Evolutionary conservation across 208 protist species (phyloP).

Genomic region (Wallacemonas sp.): DNA sequence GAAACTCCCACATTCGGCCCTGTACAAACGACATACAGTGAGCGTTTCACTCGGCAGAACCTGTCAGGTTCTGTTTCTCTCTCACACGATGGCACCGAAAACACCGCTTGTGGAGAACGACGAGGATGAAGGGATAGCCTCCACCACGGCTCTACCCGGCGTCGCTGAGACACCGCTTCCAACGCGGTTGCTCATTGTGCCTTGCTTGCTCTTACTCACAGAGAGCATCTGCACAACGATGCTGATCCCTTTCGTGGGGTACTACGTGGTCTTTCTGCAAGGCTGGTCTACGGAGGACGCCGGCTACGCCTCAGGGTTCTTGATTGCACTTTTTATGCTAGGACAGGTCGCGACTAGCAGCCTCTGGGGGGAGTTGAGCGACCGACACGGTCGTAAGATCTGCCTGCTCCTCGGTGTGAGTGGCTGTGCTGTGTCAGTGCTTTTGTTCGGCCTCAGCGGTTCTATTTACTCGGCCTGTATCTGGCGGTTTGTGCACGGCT

Average conservation of each 20-base stretch:
- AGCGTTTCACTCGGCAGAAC: no score
- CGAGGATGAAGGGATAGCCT: no score
- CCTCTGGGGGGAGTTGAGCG: slow-evolving; percentile 42
- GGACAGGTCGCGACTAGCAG: slow-evolving; percentile 47
- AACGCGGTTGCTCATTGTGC: neutral
- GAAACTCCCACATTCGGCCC: no score
- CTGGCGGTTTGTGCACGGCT: slow-evolving; percentile 74
- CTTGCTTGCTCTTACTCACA: slow-evolving; percentile 33
- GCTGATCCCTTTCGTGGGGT: slow-evolving; percentile 56
- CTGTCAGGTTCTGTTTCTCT: neutral
- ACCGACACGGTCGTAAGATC: slow-evolving; percentile 41
- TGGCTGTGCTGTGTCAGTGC: slow-evolving; percentile 24
- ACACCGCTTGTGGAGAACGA: no score
- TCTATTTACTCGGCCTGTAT: slow-evolving; percentile 50
- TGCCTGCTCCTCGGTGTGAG: slow-evolving; percentile 34
- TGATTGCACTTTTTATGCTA: slow-evolving; percentile 62
- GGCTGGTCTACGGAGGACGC: slow-evolving; percentile 32
- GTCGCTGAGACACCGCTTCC: neutral
- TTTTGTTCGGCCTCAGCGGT: slow-evolving; percentile 45
- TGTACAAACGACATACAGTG: no score
- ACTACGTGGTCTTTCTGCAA: slow-evolving; percentile 37
- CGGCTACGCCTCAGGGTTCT: slow-evolving; percentile 45
- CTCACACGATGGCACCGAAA: no score
- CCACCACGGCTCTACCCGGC: no score
- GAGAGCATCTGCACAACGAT: slow-evolving; percentile 62